phyloP scores from a whole-genome alignment of 352 stramenopile genomes.

The Globisporangium orthogonon region DNA sequence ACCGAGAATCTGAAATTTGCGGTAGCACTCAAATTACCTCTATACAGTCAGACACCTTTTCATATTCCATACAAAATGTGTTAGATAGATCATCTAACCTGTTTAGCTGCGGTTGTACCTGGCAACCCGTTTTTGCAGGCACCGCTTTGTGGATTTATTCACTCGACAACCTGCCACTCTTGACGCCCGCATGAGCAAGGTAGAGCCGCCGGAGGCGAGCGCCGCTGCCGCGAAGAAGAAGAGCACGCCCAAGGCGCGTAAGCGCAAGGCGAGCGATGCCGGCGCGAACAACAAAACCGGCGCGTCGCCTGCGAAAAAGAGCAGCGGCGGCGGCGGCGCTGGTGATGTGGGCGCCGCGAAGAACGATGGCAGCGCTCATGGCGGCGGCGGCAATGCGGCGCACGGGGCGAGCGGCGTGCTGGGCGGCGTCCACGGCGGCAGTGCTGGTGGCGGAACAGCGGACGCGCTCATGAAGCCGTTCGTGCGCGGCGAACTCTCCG shows the following conservation, averaged over 20 bases:
- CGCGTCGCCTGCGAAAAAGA: slow-evolving; percentile 32
- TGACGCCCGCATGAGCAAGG: background rate
- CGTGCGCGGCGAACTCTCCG: slow-evolving; percentile 62
- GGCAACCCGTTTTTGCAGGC: no score
- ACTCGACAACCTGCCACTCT: background rate
- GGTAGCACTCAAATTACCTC: no score
- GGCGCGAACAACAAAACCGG: slow-evolving; percentile 24
- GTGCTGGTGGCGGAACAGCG: background rate
- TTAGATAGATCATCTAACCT: no score
- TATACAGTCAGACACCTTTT: no score
- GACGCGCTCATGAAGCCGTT: slow-evolving; percentile 60
- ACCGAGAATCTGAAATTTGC: no score
- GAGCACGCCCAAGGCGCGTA: slow-evolving; percentile 51
- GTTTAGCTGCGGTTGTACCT: no score
- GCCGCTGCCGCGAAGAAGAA: slow-evolving; percentile 55
- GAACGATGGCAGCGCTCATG: background rate
- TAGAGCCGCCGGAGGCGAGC: slow-evolving; percentile 1
- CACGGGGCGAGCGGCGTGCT: slow-evolving; percentile 8
- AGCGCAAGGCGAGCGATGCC: slow-evolving; percentile 70
- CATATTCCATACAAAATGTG: no score
- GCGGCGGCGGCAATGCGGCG: background rate
- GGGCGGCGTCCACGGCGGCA: slow-evolving; percentile 2
- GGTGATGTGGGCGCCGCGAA: slow-evolving; percentile 7
- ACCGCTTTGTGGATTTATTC: no score
- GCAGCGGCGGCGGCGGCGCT: background rate